A percentile compares a stretch with the other conserved stretches of the same genome.
Conservation (phyloP, 306 rosid genomes). For the Ceratonia siliqua region DNA sequence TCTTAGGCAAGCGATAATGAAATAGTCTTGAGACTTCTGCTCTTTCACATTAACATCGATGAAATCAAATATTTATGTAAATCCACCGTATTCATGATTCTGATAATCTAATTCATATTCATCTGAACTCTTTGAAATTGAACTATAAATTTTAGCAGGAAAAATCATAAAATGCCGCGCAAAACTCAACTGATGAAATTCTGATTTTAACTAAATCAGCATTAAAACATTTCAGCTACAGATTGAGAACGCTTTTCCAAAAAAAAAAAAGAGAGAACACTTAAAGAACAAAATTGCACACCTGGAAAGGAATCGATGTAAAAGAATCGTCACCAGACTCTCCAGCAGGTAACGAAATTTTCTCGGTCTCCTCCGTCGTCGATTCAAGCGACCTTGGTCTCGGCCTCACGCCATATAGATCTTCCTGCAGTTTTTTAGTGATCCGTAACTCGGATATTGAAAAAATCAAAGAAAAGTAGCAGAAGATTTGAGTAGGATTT, state of each 20-base stretch:
- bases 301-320: conserved; percentile 90
- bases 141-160: neutral
- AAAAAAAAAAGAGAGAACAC: no score
- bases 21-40: neutral
- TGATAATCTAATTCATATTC: neutral
- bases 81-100: conserved; percentile 2
- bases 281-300: conserved; percentile 34
- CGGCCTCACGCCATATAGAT: conserved; percentile 36
- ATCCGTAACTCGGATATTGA: neutral
- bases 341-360: conserved; percentile 52
- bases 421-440: conserved; percentile 44
- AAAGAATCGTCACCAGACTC: conserved; percentile 73
- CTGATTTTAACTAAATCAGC: conserved; percentile 18
- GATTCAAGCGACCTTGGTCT: conserved; percentile 56
- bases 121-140: conserved; percentile 24
- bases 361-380: conserved; percentile 36
- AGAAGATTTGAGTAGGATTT: neutral
- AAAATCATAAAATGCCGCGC: conserved; percentile 15
- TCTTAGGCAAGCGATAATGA: conserved; percentile 9
- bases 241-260: neutral
- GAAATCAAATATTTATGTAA: conserved; percentile 18
- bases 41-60: conserved; percentile 8
- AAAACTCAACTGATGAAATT: conserved; percentile 3
- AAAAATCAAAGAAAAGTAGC: neutral
- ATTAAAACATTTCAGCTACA: neutral